phyloP scores from a whole-genome alignment of 2,329 filamentous ascomycete genomes.

The Calonectria pauciramosa region DNA sequence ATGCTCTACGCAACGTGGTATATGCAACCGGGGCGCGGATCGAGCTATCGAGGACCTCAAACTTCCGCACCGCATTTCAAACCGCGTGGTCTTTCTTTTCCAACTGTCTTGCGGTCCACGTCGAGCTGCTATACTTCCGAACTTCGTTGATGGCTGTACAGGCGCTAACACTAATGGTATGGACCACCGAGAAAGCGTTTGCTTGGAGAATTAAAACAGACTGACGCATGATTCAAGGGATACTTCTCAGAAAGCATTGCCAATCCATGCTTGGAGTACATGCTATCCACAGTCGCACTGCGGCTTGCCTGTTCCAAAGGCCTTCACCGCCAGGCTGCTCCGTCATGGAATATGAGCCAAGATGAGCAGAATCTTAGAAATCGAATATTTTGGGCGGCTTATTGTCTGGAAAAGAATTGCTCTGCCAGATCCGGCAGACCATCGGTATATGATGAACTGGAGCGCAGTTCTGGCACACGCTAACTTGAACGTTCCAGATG shows the following conservation, averaged over 20 bases:
- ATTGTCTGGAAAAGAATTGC: conserved; percentile 5
- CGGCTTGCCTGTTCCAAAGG: conserved; percentile 7
- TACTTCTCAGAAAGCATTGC: conserved; percentile 10
- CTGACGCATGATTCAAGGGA: not conserved
- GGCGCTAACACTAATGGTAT: not conserved
- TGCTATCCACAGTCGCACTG: conserved; percentile 1
- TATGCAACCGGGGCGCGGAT: not conserved
- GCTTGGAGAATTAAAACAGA: not conserved
- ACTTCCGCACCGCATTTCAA: not conserved
- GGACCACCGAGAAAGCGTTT: not conserved
- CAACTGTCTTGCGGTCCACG: not conserved
- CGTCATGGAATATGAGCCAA: conserved; percentile 11
- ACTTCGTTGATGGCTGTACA: conserved; percentile 1
- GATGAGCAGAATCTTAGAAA: not conserved
- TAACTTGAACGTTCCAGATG: not conserved
- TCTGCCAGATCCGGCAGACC: not conserved
- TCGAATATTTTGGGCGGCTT: conserved; percentile 8
- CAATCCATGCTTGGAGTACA: conserved; percentile 11
- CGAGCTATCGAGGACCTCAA: not conserved
- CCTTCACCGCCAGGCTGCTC: not conserved
- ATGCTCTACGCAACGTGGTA: conserved; percentile 2
- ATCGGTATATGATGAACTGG: not conserved
- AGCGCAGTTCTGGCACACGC: not conserved
- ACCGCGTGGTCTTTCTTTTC: conserved; percentile 1
- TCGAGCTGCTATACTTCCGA: not conserved